Conservation (phyloP, 768 basidiomycete species). For the Galerina sulciceps region DNA sequence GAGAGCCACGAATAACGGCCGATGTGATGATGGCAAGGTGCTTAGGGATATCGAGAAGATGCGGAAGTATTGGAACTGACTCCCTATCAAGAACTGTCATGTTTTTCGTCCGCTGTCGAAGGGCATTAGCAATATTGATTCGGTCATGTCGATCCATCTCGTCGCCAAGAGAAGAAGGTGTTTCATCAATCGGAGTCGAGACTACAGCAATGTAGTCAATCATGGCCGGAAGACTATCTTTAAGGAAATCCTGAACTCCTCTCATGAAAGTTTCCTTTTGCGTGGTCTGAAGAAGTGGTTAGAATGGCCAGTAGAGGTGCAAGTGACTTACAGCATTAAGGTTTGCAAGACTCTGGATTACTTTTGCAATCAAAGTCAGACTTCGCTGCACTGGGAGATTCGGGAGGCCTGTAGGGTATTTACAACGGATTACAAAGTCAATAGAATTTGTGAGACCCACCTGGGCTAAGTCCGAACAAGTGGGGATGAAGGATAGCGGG, state of each 20-base stretch:
- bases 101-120: constrained; percentile 58
- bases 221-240: constrained; percentile 69
- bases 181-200: constrained; percentile 55
- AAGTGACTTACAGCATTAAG: constrained; percentile 63
- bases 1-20: constrained; percentile 70
- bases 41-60: constrained; percentile 77
- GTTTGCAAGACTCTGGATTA: constrained; percentile 89
- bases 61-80: constrained; percentile 72
- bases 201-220: constrained; percentile 76
- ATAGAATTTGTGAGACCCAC: constrained; percentile 39
- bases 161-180: constrained; percentile 25
- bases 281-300: constrained; percentile 42
- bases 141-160: constrained; percentile 52
- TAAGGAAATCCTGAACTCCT: constrained; percentile 74
- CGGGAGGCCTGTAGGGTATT: constrained; percentile 58
- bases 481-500: constrained; percentile 91
- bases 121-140: constrained; percentile 53
- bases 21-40: constrained; percentile 80
- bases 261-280: constrained; percentile 87
- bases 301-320: not conserved
- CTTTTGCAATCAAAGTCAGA: constrained; percentile 84
- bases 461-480: constrained; percentile 77
- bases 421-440: constrained; percentile 6
- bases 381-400: constrained; percentile 72
- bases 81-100: constrained; percentile 69